Base-by-base conservation (phyloP, 768 basidiomycete species). In the Suillus fuscotomentosus region DNA sequence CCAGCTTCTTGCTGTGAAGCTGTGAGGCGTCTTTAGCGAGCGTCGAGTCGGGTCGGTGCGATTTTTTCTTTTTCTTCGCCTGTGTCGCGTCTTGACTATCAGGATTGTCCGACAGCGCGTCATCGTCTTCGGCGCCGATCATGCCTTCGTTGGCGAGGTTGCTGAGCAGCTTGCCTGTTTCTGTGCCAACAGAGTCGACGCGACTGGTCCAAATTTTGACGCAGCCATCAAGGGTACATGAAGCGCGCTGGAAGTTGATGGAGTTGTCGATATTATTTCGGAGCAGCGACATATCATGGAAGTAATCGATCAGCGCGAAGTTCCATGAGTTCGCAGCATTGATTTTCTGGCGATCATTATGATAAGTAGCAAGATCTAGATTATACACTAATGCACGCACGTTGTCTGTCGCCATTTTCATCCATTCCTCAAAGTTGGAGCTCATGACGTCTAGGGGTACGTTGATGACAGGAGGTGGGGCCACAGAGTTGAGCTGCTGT, bases 391-490 rank as follows among this genome's bases (percentile, higher is more conserved):
- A 50, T 61, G 39, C 5, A 80, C 88, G 70, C 73, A 98, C 97
- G 77, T 99, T 99, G 74, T 99, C 97, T 3, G 97, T 99, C 1
- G 96, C 95, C 88, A 99, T 89, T 82, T 99, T 99, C 97, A 99
- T 99, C 97, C 97, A 99, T 77, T 99, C 95, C 75, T 99, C 97
- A 72, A 90, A 97, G 70, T 95, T 97, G 45, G 88, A 90, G 77
- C 83, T 93, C 86, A 93, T 92, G n/a, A 95, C 85, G 68, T 96
- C 92, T 68, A 89, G 77, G 0, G 90, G 83, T 22, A 89, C 85
- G 50, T 88, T 83, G 34, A 88, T 84, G 41, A 73, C 73, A 3
- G 86, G 86, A 9, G 86, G 81, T 43, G 81, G 80, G 43, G 83
- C 83, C 3, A 89, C 85, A 31, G 88, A 84, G 65, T 82, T 85